A percentile compares a stretch with the other conserved stretches of the same genome.
Evolutionary conservation across 2,329 filamentous ascomycete species (phyloP).

Genomic region (Ceratocystis smalleyi): DNA sequence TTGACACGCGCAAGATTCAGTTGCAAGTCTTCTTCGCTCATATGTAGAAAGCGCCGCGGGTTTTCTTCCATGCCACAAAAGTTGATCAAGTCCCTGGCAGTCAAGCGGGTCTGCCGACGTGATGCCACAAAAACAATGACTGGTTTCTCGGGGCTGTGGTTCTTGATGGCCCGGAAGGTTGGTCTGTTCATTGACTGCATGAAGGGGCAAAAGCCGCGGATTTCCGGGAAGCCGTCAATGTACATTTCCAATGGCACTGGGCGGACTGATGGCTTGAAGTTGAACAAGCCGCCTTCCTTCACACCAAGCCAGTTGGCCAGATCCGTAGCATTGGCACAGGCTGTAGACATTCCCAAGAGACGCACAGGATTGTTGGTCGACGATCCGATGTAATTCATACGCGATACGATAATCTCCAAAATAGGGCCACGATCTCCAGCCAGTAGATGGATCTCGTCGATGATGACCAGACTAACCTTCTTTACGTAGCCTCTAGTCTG

Average conservation of each 20-base stretch:
- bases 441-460: constrained; percentile 95
- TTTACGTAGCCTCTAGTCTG: constrained; percentile 93
- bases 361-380: constrained; percentile 81
- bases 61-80: constrained; percentile 98
- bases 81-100: constrained; percentile 91
- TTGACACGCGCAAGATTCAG: constrained; percentile 80
- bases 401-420: constrained; percentile 84
- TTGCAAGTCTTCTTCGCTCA: constrained; percentile 88
- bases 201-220: constrained; percentile 84
- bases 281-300: constrained; percentile 75
- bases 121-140: constrained; percentile 98
- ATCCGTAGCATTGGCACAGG: constrained; percentile 88
- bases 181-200: constrained; percentile 99
- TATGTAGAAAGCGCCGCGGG: constrained; percentile 76
- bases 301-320: constrained; percentile 94
- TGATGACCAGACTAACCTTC: constrained; percentile 89
- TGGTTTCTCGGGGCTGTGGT: constrained; percentile 87
- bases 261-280: constrained; percentile 91
- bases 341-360: constrained; percentile 96
- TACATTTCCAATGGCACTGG: constrained; percentile 92
- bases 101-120: constrained; percentile 81
- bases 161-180: constrained; percentile 91
- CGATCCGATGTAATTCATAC: constrained; percentile 97
- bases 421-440: constrained; percentile 94
- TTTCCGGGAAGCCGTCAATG: constrained; percentile 93